Evolutionary conservation across 2,329 filamentous ascomycete genomes (phyloP).

Genomic region (Exophiala sp.): DNA sequence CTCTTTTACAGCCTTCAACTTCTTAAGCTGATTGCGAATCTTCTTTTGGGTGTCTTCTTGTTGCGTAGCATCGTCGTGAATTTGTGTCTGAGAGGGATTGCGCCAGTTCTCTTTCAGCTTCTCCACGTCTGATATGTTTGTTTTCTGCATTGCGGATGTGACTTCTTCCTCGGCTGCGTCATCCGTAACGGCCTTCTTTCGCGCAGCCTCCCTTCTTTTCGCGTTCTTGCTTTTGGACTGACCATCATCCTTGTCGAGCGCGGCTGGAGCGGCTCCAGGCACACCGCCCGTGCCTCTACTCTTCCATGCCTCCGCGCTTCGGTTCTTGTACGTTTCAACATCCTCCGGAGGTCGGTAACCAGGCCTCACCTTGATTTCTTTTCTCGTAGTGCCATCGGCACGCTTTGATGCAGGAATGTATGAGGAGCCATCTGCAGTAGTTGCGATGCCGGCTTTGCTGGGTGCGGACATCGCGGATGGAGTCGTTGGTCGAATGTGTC

Average conservation of each 20-base stretch:
- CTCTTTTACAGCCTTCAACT: constrained; percentile 87
- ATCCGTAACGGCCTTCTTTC: constrained; percentile 56
- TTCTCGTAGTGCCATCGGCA: constrained; percentile 84
- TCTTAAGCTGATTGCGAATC: constrained; percentile 86
- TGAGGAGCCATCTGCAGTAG: constrained; percentile 75
- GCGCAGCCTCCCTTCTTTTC: constrained; percentile 63
- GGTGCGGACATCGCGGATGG: constrained; percentile 10
- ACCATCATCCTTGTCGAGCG: constrained; percentile 49
- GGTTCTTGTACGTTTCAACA: constrained; percentile 92
- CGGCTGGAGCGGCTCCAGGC: constrained; percentile 65
- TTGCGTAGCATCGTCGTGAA: constrained; percentile 49
- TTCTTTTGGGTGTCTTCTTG: constrained; percentile 87
- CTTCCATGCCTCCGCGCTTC: constrained; percentile 79
- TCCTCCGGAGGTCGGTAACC: constrained; percentile 94
- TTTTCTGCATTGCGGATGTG: constrained; percentile 24
- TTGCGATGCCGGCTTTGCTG: constrained; percentile 65
- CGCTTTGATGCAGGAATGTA: constrained; percentile 85
- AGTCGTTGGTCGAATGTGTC: not conserved
- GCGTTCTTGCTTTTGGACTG: constrained; percentile 76
- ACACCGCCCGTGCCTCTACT: constrained; percentile 68
- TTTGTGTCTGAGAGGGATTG: constrained; percentile 26
- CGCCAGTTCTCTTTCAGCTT: constrained; percentile 31
- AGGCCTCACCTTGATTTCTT: constrained; percentile 88
- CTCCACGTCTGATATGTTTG: constrained; percentile 16
- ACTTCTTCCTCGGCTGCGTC: constrained; percentile 35